Percentiles rank a stretch among this genome's conserved stretches.
Evolutionary conservation across 2,329 filamentous ascomycete genomes (phyloP).

Genomic region (Lachnellula willkommii): DNA sequence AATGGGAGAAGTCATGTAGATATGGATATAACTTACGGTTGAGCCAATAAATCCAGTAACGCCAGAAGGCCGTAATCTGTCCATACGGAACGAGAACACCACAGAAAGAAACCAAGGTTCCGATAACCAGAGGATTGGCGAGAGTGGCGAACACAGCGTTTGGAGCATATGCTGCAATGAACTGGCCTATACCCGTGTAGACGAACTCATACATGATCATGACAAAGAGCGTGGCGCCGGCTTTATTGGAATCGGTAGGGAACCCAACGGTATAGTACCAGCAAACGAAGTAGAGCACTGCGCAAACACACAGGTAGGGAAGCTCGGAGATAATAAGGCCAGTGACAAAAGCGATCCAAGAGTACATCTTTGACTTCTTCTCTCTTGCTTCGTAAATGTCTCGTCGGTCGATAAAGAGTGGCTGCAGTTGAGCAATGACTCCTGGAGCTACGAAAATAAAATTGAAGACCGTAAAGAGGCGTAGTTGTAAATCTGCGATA

Average conservation of each 20-base stretch:
- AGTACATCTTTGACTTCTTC: slow-evolving; percentile 57
- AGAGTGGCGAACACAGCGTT: slow-evolving; percentile 56
- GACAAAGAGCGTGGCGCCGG: slow-evolving; percentile 49
- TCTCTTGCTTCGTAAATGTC: slow-evolving; percentile 55
- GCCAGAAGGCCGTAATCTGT: slow-evolving; percentile 62
- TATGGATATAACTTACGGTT: slow-evolving; percentile 35
- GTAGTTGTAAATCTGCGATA: slow-evolving; percentile 47
- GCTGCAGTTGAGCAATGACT: slow-evolving; percentile 54
- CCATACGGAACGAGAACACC: slow-evolving; percentile 66
- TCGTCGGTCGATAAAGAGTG: slow-evolving; percentile 51
- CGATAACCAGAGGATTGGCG: slow-evolving; percentile 51
- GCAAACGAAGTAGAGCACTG: slow-evolving; percentile 42
- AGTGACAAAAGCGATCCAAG: slow-evolving; percentile 54
- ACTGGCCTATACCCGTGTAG: slow-evolving; percentile 57
- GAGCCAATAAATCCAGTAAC: slow-evolving; percentile 44
- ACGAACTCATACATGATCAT: slow-evolving; percentile 57
- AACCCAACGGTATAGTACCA: slow-evolving; percentile 58
- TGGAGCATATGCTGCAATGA: slow-evolving; percentile 57
- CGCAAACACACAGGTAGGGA: slow-evolving; percentile 41
- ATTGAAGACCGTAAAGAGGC: slow-evolving; percentile 56
- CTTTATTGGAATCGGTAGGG: slow-evolving; percentile 37
- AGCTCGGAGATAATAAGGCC: slow-evolving; percentile 45
- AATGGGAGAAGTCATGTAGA: not conserved
- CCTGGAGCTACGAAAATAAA: slow-evolving; percentile 58
- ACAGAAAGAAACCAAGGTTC: slow-evolving; percentile 63